Base-by-base conservation (phyloP, 495 filamentous ascomycete species). In the Niebla homalea region DNA sequence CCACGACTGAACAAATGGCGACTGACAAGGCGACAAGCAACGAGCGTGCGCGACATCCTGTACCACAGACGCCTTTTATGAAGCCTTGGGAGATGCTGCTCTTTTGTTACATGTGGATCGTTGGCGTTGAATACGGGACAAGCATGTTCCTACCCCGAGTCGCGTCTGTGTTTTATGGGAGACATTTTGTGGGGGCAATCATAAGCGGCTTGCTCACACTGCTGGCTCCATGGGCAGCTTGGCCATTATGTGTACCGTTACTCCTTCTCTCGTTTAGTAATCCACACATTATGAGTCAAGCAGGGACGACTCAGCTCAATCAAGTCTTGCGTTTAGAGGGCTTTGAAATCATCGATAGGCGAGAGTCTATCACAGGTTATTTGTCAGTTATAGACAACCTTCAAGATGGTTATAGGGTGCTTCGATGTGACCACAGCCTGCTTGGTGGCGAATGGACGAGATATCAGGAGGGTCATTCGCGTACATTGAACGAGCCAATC, bases 341-440 rank as follows among this genome's bases (percentile, higher is more conserved):
- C 3, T 77, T 64, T 46, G 70, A 74, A 2, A 64, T 97, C 5
- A 59, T 96, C 37, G 89, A 83, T 29, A 81, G 92, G 15, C 68
- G 76, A 57, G 89, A 96, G 60, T 93, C 86, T 0, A 62, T 79
- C 14, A 96, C 92, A 8, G 92, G 92, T 2, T 98, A 98, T 60
- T 69, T 98, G 38, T 95, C 92, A 0, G 84, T 98, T 5, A 60
- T 96, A 35, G 84, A 96, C 39, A 85, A 78, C 56, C 50, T 73
- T 8, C 65, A 81, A 8, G 72, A 80, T 18, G 75, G 78, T 4
- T 96, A 84, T 67, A 75, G 88, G 1, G 79, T 90, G 12, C 75
- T 98, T 78, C 76, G 92, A 44, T 96, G 89, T 59, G 92, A 96
- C 58, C 92, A 98, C 60, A 92, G 85, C 53, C 68, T 98, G 20